phyloP scores from a whole-genome alignment of 2,329 filamentous ascomycete genomes.

The Curvularia sp. region DNA sequence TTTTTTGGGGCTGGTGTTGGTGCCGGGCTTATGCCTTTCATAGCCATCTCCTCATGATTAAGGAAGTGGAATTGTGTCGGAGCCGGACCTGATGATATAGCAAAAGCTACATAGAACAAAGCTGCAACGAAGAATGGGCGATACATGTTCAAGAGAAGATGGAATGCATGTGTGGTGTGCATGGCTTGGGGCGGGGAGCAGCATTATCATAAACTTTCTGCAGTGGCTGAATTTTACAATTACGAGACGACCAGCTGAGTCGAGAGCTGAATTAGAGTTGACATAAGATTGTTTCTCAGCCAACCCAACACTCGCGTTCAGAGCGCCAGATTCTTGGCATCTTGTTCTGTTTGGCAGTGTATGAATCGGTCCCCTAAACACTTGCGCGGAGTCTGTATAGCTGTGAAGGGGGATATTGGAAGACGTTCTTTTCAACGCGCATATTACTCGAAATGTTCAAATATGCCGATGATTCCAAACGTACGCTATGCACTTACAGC shows the following conservation, averaged over 20 bases:
- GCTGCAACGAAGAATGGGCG: not conserved
- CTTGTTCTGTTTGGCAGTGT: not conserved
- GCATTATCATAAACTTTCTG: not conserved
- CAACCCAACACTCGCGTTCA: not conserved
- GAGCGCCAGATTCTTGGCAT: not conserved
- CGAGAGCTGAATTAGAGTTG: not conserved
- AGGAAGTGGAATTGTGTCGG: not conserved
- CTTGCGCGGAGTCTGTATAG: not conserved
- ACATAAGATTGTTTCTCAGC: not conserved
- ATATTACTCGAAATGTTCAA: not conserved
- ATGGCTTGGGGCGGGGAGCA: not conserved
- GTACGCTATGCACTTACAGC: not conserved
- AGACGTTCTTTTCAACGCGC: not conserved
- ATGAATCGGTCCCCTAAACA: not conserved
- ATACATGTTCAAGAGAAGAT: not conserved
- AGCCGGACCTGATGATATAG: not conserved
- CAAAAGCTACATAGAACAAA: not conserved
- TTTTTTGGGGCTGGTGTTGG: not conserved
- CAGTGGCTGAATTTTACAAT: not conserved
- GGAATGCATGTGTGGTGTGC: not conserved
- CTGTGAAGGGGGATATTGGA: not conserved
- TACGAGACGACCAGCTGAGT: not conserved
- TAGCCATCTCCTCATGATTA: not conserved
- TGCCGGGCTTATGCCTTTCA: not conserved
- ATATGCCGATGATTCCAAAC: no score